Conservation (phyloP, 2,329 filamentous ascomycete genomes). For the Botrytis porri region DNA sequence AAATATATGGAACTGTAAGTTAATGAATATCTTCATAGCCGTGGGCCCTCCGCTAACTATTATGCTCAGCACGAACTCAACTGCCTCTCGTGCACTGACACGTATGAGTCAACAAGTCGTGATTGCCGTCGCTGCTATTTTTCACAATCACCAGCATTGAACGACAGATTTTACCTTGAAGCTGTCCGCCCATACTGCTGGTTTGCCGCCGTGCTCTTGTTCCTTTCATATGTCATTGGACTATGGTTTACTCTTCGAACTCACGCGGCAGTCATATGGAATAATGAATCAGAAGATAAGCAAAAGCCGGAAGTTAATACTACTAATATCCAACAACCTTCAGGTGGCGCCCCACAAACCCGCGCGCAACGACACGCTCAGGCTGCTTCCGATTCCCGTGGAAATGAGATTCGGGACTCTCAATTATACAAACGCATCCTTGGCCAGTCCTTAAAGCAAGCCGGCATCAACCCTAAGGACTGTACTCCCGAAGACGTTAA, state of each 20-base stretch:
- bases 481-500: constrained; percentile 35
- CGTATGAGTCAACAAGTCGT: constrained; percentile 44
- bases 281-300: constrained; percentile 76
- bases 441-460: constrained; percentile 82
- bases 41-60: constrained; percentile 38
- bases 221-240: constrained; percentile 90
- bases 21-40: background rate
- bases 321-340: constrained; percentile 35
- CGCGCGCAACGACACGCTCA: constrained; percentile 31
- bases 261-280: constrained; percentile 97
- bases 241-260: constrained; percentile 94
- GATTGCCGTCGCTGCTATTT: constrained; percentile 96
- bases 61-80: constrained; percentile 76
- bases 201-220: constrained; percentile 78
- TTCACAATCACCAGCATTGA: constrained; percentile 76
- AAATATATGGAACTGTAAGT: constrained; percentile 88
- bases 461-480: constrained; percentile 62
- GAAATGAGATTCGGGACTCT: constrained; percentile 74
- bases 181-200: constrained; percentile 94
- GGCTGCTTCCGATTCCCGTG: constrained; percentile 23
- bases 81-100: constrained; percentile 64
- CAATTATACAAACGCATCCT: constrained; percentile 91
- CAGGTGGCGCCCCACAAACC: constrained; percentile 26
- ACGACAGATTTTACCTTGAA: constrained; percentile 85
- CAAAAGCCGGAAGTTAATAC: constrained; percentile 53